Base-by-base conservation (phyloP, 805 yeast species). In the Priceomyces medius region DNA sequence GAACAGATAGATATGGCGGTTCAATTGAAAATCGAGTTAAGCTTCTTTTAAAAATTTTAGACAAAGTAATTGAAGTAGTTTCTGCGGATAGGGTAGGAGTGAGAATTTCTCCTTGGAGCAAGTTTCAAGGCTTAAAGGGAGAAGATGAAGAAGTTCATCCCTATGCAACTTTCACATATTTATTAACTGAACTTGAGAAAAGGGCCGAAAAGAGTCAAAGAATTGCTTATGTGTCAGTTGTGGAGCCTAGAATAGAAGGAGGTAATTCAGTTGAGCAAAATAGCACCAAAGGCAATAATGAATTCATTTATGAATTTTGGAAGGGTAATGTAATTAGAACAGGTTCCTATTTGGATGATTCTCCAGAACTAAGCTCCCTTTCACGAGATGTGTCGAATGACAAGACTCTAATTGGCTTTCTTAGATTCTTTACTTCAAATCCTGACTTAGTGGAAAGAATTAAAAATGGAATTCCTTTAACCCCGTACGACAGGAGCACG, bases 381-480 rank as follows among this genome's bases (percentile, higher is more conserved):
- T 20, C 38, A 33, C 21, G 40, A 2, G 59, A 57, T 36, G 40
- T 49, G 7, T 34, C 33, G 2, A 49, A 56, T 32, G 48, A 43
- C 26, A 60, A 75, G 50, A 77, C 83, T 3, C 55, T 74, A 38
- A 58, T 74, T 47, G 76, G 64, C 12, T 53, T 58, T 40, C 55
- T 68, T 8, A 59, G 78, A 50, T 59, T 54, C 45, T 73, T 46
- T 48, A 68, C 63, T 12, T 59, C 77, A 0, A 74, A 74, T 47
- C 79, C 78, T 5, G 78, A 74, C 49, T 58, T 74, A 13, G 58
- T 58, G 2, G 17, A 54, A 6, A 59, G 75, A 44, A 55, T 74
- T 20, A 51, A 56, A 24, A 54, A 68, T 13, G 77, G 73, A 2
- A 34, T 19, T 8, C 50, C 53, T n/a, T 58, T 74, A 45, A 63